Conservation (phyloP, 805 yeast genomes). For the Lachancea kluyveri region DNA sequence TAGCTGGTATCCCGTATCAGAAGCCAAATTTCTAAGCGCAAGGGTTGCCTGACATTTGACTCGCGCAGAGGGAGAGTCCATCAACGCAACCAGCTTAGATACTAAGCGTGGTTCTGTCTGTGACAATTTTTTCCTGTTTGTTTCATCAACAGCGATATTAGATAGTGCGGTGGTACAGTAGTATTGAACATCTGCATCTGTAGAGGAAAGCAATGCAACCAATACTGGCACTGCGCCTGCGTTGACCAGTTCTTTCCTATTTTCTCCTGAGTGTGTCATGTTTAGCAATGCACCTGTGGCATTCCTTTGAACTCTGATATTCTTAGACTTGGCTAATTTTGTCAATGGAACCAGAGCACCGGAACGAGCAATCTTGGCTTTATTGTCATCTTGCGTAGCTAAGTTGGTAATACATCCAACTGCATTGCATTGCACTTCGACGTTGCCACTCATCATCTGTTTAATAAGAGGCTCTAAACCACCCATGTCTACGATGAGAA, state of each 20-base stretch:
- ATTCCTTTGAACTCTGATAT: slow-evolving; percentile 93
- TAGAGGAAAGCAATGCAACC: slow-evolving; percentile 75
- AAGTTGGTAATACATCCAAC: slow-evolving; percentile 97
- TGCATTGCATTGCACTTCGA: slow-evolving; percentile 98
- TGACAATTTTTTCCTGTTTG: slow-evolving; percentile 79
- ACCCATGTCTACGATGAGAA: slow-evolving; percentile 94
- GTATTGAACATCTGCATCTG: slow-evolving; percentile 95
- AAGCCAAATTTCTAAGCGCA: slow-evolving; percentile 91
- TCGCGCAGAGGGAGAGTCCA: slow-evolving; percentile 90
- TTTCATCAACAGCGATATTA: slow-evolving; percentile 94
- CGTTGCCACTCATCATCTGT: slow-evolving; percentile 95
- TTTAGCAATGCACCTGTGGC: slow-evolving; percentile 97
- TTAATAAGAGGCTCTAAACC: slow-evolving; percentile 93
- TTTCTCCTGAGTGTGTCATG: slow-evolving; percentile 97
- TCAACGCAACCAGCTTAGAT: slow-evolving; percentile 75
- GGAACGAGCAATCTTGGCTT: slow-evolving; percentile 89
- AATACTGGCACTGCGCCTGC: slow-evolving; percentile 98
- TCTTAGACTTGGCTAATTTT: slow-evolving; percentile 88
- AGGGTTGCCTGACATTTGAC: slow-evolving; percentile 98
- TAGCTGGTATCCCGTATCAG: slow-evolving; percentile 91
- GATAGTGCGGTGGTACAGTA: slow-evolving; percentile 97
- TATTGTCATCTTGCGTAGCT: slow-evolving; percentile 97
- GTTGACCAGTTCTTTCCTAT: slow-evolving; percentile 91
- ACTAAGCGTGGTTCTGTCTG: slow-evolving; percentile 92
- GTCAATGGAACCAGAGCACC: slow-evolving; percentile 96